These are phyloP conservation scores for Mycena venus DNA, from an alignment of 768 basidiomycete species.

Conservation along the genomic window DNA sequence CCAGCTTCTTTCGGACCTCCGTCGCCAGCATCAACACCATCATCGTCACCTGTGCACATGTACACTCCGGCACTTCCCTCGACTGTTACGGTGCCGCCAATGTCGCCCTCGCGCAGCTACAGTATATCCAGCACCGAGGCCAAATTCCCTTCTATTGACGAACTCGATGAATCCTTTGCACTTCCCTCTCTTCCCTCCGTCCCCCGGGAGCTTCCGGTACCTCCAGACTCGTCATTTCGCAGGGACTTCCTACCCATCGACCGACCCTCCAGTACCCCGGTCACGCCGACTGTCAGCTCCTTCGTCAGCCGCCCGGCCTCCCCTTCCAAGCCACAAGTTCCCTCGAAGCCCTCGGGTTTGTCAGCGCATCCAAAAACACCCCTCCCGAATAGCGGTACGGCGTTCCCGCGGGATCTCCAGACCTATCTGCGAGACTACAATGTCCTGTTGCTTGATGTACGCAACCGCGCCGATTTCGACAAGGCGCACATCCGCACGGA, in stretches of 20 bases:
- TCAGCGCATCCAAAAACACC: conserved; percentile 53
- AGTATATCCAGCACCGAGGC: conserved; percentile 37
- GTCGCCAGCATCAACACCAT: conserved; percentile 78
- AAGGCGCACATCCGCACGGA: conserved; percentile 76
- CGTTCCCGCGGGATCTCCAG: conserved; percentile 70
- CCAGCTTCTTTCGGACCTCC: conserved; percentile 82
- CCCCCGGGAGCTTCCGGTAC: conserved; percentile 14
- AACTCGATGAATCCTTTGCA: conserved; percentile 71
- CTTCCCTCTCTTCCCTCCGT: conserved; percentile 61
- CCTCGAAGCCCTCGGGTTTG: conserved; percentile 50
- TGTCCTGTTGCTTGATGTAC: conserved; percentile 85
- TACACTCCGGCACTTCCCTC: conserved; percentile 16
- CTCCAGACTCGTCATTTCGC: conserved; percentile 47
- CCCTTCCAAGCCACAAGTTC: conserved; percentile 54
- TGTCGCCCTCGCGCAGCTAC: conserved; percentile 11
- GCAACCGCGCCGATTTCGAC: conserved; percentile 84
- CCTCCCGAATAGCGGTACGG: conserved; percentile 73
- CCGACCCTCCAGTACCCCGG: conserved; percentile 80
- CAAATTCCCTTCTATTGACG: conserved; percentile 81
- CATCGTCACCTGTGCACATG: conserved; percentile 59
- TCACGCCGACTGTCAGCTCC: conserved; percentile 67
- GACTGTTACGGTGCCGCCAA: not conserved
- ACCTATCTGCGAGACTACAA: conserved; percentile 70
- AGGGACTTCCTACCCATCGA: conserved; percentile 61
- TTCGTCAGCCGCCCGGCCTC: conserved; percentile 77